These are phyloP conservation scores for Sindora glabra DNA, from an alignment of 306 rosid genomes.

Conservation along the genomic window DNA sequence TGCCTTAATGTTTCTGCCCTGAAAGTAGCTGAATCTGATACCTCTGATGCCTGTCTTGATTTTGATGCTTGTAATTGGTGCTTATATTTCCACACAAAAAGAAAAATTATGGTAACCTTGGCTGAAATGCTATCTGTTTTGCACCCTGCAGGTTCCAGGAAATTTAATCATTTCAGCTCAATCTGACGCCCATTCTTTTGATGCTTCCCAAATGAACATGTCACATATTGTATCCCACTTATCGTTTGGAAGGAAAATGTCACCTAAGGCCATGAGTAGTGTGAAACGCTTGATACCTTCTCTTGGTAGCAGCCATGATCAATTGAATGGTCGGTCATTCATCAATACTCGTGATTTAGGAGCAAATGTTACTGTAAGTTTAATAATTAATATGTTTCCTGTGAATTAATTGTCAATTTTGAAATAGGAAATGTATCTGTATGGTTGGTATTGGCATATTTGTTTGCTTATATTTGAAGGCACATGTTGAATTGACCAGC, in stretches of 20 bases:
- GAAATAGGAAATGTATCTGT: conserved; percentile 8
- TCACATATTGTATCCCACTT: conserved; percentile 77
- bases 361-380: conserved; percentile 95
- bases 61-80: background rate
- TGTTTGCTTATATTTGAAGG: background rate
- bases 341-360: conserved; percentile 56
- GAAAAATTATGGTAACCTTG: background rate
- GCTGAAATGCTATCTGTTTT: conserved; percentile 3
- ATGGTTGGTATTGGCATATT: background rate
- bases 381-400: background rate
- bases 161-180: conserved; percentile 71
- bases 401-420: background rate
- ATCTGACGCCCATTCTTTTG: conserved; percentile 89
- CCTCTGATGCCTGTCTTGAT: background rate
- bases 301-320: conserved; percentile 75
- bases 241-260: conserved; percentile 64
- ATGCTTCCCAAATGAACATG: conserved; percentile 92
- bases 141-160: conserved; percentile 82
- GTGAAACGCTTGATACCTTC: conserved; percentile 69
- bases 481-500: too few relatives aligned
- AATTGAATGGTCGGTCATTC: conserved; percentile 77
- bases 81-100: background rate
- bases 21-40: conserved; percentile 2
- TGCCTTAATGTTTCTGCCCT: background rate
- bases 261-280: conserved; percentile 57